Evolutionary conservation across 345 rosid genomes (phyloP).

Genomic region (Turnera subulata): DNA sequence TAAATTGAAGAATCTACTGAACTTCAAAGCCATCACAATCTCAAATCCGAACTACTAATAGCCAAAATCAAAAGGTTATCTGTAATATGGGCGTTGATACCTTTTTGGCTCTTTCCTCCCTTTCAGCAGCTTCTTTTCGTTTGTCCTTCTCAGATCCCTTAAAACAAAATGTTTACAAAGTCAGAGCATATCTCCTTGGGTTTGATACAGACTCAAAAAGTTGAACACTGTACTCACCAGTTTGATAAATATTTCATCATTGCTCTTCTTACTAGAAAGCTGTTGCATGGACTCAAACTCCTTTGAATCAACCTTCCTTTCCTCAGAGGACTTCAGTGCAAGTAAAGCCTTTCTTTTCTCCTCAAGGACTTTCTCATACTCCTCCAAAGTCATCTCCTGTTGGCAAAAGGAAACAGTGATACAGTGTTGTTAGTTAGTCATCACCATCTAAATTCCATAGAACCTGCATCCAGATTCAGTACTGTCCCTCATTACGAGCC

Average conservation of each 20-base stretch:
- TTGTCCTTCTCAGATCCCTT: constrained; percentile 98
- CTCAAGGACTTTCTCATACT: constrained; percentile 82
- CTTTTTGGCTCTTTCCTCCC: constrained; percentile 89
- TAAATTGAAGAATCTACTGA: no score
- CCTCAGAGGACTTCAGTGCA: constrained; percentile 55
- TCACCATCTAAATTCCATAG: no score
- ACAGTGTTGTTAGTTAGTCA: no score
- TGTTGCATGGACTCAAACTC: constrained; percentile 80
- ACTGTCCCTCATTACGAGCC: no score
- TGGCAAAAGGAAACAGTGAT: no score
- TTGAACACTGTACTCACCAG: constrained; percentile 41
- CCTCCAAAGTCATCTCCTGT: constrained; percentile 97
- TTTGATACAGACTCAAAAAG: neutral
- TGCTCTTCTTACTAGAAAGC: constrained; percentile 77
- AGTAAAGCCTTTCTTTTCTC: constrained; percentile 79
- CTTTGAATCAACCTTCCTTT: constrained; percentile 75
- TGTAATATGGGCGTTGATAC: constrained; percentile 19
- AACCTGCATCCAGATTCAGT: no score
- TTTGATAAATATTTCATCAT: constrained; percentile 82
- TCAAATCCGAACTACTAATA: neutral
- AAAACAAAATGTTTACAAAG: constrained; percentile 3
- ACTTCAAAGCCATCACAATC: no score
- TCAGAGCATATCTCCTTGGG: neutral
- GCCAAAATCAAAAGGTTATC: no score
- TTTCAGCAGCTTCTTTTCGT: constrained; percentile 80